phyloP scores from a whole-genome alignment of 108 stramenopile genomes.

The Poteriospumella lacustris region DNA sequence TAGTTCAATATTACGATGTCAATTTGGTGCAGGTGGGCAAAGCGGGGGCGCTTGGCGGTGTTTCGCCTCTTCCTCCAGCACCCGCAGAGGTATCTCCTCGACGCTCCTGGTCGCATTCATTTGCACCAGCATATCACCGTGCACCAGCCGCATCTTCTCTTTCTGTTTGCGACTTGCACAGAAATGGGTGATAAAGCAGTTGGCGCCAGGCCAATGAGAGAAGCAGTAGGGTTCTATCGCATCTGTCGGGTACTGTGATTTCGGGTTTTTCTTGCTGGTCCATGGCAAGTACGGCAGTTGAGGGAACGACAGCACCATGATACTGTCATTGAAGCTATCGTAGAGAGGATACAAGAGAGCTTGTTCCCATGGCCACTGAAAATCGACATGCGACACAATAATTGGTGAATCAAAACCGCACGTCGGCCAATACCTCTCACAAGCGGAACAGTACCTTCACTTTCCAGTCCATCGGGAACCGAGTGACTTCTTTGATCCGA shows the following conservation, averaged over 20 bases:
- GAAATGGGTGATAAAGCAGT: slow-evolving; percentile 24
- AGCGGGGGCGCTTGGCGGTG: too few relatives aligned
- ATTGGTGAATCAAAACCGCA: too few relatives aligned
- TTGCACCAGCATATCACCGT: too few relatives aligned
- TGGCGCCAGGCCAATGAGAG: slow-evolving; percentile 28
- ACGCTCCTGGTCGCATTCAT: too few relatives aligned
- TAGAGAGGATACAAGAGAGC: slow-evolving; percentile 9
- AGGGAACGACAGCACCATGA: slow-evolving; percentile 27
- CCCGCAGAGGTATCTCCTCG: too few relatives aligned
- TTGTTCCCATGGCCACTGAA: slow-evolving; percentile 31
- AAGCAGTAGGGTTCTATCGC: slow-evolving; percentile 10
- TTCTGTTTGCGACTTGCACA: slow-evolving; percentile 19
- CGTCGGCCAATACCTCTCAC: too few relatives aligned
- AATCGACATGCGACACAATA: too few relatives aligned
- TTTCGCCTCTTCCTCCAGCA: too few relatives aligned
- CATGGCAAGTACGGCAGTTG: background rate
- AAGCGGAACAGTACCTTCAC: too few relatives aligned
- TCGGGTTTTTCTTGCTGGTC: background rate
- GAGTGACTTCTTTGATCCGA: too few relatives aligned
- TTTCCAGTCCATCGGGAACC: background rate
- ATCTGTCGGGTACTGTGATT: background rate
- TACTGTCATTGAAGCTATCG: background rate
- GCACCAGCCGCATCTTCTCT: background rate
- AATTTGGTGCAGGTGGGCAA: too few relatives aligned
- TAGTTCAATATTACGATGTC: too few relatives aligned